Percentiles rank a stretch among this genome's conserved stretches.
Evolutionary conservation across 1,284 basidiomycete genomes (phyloP).

Genomic region (Nidula niveotomentosa): DNA sequence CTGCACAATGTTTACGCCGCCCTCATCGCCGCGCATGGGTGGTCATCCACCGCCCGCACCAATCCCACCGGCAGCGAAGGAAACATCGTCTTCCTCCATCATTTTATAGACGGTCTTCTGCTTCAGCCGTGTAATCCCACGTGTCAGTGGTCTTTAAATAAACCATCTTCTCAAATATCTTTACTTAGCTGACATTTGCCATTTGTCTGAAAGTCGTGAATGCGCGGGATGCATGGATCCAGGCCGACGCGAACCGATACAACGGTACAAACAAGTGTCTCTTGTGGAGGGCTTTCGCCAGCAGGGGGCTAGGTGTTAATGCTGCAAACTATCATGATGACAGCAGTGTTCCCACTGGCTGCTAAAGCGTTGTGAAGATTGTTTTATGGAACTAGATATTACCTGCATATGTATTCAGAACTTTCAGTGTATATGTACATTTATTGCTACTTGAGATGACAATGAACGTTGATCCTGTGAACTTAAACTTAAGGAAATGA

Average conservation of each 20-base stretch:
- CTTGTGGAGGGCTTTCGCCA: constrained; percentile 40
- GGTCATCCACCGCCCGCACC: constrained; percentile 35
- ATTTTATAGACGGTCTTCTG: constrained; percentile 47
- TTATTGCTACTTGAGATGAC: too few species aligned
- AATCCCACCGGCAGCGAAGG: constrained; percentile 40
- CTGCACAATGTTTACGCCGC: constrained; percentile 52
- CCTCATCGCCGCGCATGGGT: constrained; percentile 42
- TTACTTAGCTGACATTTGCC: constrained; percentile 18
- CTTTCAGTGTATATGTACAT: too few species aligned
- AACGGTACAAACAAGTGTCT: constrained; percentile 35
- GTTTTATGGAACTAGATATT: too few species aligned
- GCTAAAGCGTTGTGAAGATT: constrained; percentile 15
- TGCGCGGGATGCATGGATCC: constrained; percentile 42
- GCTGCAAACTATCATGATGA: constrained; percentile 31
- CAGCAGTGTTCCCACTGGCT: constrained; percentile 27
- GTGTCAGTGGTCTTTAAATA: constrained; percentile 19
- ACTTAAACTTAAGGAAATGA: too few species aligned
- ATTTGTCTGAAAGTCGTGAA: constrained; percentile 2
- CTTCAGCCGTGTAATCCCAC: constrained; percentile 55
- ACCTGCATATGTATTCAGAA: too few species aligned
- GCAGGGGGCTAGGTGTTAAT: constrained; percentile 32
- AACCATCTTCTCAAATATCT: background rate
- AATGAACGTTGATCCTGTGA: too few species aligned
- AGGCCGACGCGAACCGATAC: constrained; percentile 40
- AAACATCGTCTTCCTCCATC: constrained; percentile 46